Base-by-base conservation (phyloP, 2,329 filamentous ascomycete species). In the Cryphonectria carpinicola region DNA sequence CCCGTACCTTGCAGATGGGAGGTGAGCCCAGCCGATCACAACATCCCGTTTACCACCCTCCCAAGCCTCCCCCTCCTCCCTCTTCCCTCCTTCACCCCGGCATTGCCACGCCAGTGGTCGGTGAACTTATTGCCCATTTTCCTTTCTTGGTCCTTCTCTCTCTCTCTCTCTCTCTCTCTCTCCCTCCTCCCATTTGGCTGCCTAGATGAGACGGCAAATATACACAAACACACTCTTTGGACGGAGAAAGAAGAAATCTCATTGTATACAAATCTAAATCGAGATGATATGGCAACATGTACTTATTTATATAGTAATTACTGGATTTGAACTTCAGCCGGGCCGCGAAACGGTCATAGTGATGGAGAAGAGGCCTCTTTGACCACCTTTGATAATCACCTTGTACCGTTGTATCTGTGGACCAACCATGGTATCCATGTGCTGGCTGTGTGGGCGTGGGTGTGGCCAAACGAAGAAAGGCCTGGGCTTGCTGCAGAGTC, bases 1-100 rank as follows among this genome's bases (percentile, higher is more conserved):
- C 43, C 71, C 67, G 73, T 73, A 71, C 73, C 73, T 74, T 74
- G 73, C 73, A 74, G 72, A 35, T 73, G 72, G 64, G 66, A 70
- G 67, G 72, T 68, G 68, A 70, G 63, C 70, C 68, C 54, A 14
- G 54, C 54, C 25, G 54, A 58, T 58, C 54, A 32, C 54, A 58
- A 58, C 54, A 39, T 58, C 13, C 32, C 66, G 68, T 72, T 62
- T 68, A 67, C 71, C 65, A 49, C 68, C 35, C 58, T 37, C 19
- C 19, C 54, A 58, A 32, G 22, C 6, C 28, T n/a, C 14, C 28
- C 14, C 56, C 13, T 17, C 7, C 52, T 54, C 52, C 13, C 52
- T 54, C 52, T 25, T n/a, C 13, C 4, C 11, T 28, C 7, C 25
- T 28, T 32, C 17, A 32, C 54, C 54, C 54, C 28, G 25, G 54